Base-by-base conservation (phyloP, 225 moss, liverwort and hornwort species). In the Bryoerythrophyllum caledonicum region DNA sequence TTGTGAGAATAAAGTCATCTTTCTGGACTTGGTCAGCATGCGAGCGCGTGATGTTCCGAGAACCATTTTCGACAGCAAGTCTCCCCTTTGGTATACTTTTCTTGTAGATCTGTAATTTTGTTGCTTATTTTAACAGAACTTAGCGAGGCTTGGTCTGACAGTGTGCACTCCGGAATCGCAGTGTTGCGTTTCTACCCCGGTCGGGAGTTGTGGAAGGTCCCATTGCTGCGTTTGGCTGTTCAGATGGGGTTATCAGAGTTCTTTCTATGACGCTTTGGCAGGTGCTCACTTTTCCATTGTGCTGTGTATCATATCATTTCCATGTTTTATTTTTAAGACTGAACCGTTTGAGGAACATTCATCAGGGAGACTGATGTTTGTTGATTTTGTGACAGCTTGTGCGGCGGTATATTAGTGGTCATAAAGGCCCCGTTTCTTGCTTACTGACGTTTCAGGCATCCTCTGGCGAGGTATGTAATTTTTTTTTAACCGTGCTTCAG, bases 1-100 rank as follows among this genome's bases (percentile, higher is more conserved):
- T 70, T 93, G 95, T 86, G 94, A 95, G 83, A 99, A 87, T 79
- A 99, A 95, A 86, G 97, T 93, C 63, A 99, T 95, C 57, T 95
- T 99, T 72, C 82, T 93, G 54, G 97, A 99, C 80, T 83, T 99
- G 85, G 94, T 99, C 81, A 99, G 93, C 89, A 99, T 99, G 97
- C 87, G 89, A 26, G 82, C 93, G n/a, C 93, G 90, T 77, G 97
- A 99, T 85, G 95, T 99, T 46, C 90, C 97, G 4, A 99, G 91
- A 79, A 77, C 92, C 8, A 89, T 90, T 54, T 95, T 99, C 79
- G 97, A 99, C 84, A 99, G 84, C 85, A 99, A 94, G 77, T 82
- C 97, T 60, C 93, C 94, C n/a, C 94, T 99, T 34, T 99, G 97
- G 97, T 95, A 79, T 52, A 75, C 73, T 65, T 24, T 65, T 54